These are phyloP conservation scores for Phytopythium boreale DNA, from an alignment of 352 stramenopile species.

Conservation along the genomic window DNA sequence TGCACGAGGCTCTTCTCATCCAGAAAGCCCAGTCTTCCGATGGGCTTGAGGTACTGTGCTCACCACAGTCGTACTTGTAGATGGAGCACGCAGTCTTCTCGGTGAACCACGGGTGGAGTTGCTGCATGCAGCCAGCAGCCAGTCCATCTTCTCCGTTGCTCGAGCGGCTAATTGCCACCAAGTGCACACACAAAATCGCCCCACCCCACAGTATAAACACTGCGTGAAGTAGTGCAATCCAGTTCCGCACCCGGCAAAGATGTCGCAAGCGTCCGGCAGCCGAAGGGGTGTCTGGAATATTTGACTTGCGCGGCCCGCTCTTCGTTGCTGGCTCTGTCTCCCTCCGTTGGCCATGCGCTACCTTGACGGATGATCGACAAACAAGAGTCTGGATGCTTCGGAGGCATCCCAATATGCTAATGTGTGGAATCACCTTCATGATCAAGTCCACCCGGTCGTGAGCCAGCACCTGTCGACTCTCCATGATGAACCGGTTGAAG, in stretches of 20 bases:
- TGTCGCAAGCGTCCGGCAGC: neutral
- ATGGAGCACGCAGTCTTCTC: constrained; percentile 12
- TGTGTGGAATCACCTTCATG: constrained; percentile 18
- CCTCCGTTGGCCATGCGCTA: neutral
- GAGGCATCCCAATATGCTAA: constrained; percentile 19
- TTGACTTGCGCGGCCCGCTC: neutral
- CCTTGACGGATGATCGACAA: neutral
- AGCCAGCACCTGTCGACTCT: constrained; percentile 21
- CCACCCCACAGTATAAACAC: neutral
- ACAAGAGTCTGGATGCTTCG: constrained; percentile 13
- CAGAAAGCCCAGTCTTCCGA: constrained; percentile 4
- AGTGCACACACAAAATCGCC: constrained; percentile 1
- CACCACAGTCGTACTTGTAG: constrained; percentile 14
- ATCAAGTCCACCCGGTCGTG: constrained; percentile 12
- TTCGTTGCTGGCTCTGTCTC: neutral
- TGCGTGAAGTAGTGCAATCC: neutral
- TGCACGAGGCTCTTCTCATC: constrained; percentile 14
- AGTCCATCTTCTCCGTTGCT: neutral
- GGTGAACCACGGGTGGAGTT: constrained; percentile 11
- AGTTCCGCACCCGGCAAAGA: neutral
- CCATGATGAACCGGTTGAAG: constrained; percentile 23
- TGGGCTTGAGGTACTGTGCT: constrained; percentile 10
- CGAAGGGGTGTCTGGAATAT: neutral
- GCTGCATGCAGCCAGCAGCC: neutral
- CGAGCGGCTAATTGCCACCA: neutral